Base-by-base conservation (phyloP, 495 filamentous ascomycete genomes). In the Penicillium samsonianum region DNA sequence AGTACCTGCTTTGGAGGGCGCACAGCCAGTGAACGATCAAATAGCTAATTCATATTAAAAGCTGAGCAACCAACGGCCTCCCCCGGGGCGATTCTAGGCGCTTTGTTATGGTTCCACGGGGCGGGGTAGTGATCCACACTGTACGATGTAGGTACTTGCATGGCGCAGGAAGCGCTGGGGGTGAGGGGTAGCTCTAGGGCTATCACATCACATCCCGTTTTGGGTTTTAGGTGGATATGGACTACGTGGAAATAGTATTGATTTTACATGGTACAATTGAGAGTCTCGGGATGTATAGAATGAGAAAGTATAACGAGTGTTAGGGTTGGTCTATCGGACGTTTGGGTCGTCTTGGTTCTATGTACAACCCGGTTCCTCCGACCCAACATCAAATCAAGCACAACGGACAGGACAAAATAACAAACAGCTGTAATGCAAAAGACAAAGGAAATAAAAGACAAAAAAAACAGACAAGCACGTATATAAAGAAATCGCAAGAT, bases 401-500 rank as follows among this genome's bases (percentile, higher is more conserved):
- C 5, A 26, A 44, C 26, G 17, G 25, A 46, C 17, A 51, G 35
- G 22, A 50, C n/a, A 14, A 31, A 50, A 37, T 5, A 47, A 14
- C 26, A 31, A 33, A 45, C 35, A 51, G 26, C 16, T 31, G 59
- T 49, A 46, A 47, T 52, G 37, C 23, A 3, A 56, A 26, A 43
- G 45, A 51, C 16, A 51, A 56, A 54, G 46, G 28, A 50, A 30
- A 58, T 31, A 50, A 53, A 48, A 20, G 14, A 6, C 20, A 49
- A 33, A 43, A 19, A 23, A 22, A 44, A 51, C 25, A 2, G 40
- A 43, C 14, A 50, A 44, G 42, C 42, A 48, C 17, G 43, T 53
- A 31, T 46, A 48, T 35, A 43, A n/a, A 35, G 49, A 42, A 68
- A 64, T 68, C 73, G 73, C 74, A 65, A 68, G 70, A 77, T 77